Evolutionary conservation across 768 basidiomycete species (phyloP), one percentile per base, ranked within the genome.

Genomic region (Psilocybe sp.): DNA sequence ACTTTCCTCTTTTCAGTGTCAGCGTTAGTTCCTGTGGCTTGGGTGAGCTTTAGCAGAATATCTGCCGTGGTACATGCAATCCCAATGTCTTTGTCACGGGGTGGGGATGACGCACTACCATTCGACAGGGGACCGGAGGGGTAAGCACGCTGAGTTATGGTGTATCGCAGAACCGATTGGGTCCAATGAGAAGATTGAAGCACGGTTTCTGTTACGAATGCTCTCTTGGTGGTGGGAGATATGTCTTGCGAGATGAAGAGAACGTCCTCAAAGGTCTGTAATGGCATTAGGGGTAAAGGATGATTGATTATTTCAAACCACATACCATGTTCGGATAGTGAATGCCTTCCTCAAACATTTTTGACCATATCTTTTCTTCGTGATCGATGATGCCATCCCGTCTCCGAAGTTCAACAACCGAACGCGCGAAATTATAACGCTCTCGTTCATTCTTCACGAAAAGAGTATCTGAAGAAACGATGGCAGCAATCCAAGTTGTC

Each of bases 181-280:
- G 71, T 74, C 93, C 93, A 98, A 54, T 86, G 84, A 1, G 92
- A 86, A 0, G 81, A 75, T 61, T 95, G 89, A 6, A 96, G 65
- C 6, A 83, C 71, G 2, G 74, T 60, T 32, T 86, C 69, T 0
- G 89, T 79, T 3, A 89, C 89, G 62, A 82, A 95, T 0, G 84
- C 78, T 13, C 73, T 75, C 3, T 79, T 75, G 0, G 88, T 92
- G 0, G 76, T 75, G 0, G 87, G 84, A 18, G 89, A 94, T 33
- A 82, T 70, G 59, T 96, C 90, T 47, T 75, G 74, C 11, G 89
- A 86, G 38, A 95, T 83, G 15, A 68, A 61, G 36, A 89, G 80
- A 28, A 96, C 73, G 62, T 94, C 89, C 19, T 94, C 92, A 61
- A 89, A 81, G 11, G 79, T 69, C 92, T 94, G 60, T n/a, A 41